These are phyloP conservation scores for Picochlorum sp. DNA, from an alignment of 139 green algal genomes.

Conservation along the genomic window DNA sequence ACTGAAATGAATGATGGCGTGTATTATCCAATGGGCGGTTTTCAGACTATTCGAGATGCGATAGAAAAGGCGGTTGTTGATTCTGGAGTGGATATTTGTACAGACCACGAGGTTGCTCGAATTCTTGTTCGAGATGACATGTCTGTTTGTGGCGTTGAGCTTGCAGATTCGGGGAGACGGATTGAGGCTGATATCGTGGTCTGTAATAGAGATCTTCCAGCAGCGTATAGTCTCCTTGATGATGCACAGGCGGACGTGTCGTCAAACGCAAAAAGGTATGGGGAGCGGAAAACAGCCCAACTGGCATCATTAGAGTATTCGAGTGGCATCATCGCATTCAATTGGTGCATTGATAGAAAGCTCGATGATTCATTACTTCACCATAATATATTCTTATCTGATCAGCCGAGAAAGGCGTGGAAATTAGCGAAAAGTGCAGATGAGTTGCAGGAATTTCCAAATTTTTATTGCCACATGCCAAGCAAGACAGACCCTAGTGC, in stretches of 20 bases:
- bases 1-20: constrained; percentile 85
- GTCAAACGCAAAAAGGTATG: constrained; percentile 3
- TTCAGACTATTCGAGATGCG: constrained; percentile 47
- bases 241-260: background rate
- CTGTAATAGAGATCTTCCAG: constrained; percentile 53
- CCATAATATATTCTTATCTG: constrained; percentile 83
- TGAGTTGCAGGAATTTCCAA: constrained; percentile 52
- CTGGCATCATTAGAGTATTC: constrained; percentile 50
- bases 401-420: constrained; percentile 43
- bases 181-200: constrained; percentile 60
- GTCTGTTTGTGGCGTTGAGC: constrained; percentile 42
- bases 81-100: constrained; percentile 41
- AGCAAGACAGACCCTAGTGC: constrained; percentile 66
- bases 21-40: constrained; percentile 72
- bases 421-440: constrained; percentile 28
- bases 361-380: constrained; percentile 45
- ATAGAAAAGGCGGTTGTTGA: constrained; percentile 23
- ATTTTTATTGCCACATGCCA: constrained; percentile 82
- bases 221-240: constrained; percentile 43
- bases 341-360: constrained; percentile 46
- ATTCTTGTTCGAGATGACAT: constrained; percentile 17
- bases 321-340: constrained; percentile 66
- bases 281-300: constrained; percentile 1
- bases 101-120: constrained; percentile 19
- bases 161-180: constrained; percentile 32